Evolutionary conservation across 2,329 filamentous ascomycete genomes (phyloP).

Genomic region (Cryphonectria nitschkei): DNA sequence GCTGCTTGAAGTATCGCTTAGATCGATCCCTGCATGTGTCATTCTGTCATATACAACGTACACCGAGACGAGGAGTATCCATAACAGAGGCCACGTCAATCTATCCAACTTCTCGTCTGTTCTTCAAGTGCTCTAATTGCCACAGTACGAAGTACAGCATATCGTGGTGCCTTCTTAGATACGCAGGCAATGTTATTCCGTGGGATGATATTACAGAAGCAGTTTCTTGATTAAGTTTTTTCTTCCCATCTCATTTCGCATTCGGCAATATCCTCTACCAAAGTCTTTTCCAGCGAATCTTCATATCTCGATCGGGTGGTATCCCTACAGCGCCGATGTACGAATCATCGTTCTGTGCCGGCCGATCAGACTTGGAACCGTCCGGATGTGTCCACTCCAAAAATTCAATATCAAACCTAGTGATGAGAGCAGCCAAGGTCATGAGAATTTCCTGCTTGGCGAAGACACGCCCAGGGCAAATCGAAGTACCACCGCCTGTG

Average conservation of each 20-base stretch:
- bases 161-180: too few relatives aligned
- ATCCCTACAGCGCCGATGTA: background rate
- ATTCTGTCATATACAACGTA: background rate
- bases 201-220: too few relatives aligned
- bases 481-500: background rate
- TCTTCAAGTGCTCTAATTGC: too few relatives aligned
- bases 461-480: background rate
- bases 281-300: background rate
- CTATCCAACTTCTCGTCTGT: background rate
- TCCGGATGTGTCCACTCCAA: background rate
- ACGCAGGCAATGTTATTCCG: too few relatives aligned
- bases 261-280: background rate
- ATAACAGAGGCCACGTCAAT: background rate
- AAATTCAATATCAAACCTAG: background rate
- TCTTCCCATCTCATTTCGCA: too few relatives aligned
- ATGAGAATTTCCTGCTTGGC: background rate
- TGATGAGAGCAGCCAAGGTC: background rate
- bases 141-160: too few relatives aligned
- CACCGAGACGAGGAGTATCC: background rate
- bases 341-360: background rate
- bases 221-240: too few relatives aligned
- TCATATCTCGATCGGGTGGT: background rate
- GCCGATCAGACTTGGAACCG: background rate
- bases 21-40: background rate
- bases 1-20: too few relatives aligned